Evolutionary conservation across 805 yeast genomes (phyloP).

Genomic region (Candida maltosa): DNA sequence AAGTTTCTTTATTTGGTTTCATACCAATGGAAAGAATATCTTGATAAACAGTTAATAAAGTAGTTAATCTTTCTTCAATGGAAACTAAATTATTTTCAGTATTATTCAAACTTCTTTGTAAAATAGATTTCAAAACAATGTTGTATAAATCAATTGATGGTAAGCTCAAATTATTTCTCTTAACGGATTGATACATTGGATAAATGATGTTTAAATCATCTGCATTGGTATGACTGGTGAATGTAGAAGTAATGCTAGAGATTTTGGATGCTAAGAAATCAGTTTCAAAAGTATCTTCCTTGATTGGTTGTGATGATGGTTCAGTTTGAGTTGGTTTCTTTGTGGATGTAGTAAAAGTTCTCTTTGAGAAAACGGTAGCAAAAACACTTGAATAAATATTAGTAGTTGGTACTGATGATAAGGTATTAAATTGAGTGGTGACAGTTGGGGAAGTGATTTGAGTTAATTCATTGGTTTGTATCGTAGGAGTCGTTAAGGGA

Average conservation of each 20-base stretch:
- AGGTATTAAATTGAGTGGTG: no score
- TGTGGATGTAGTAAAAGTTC: slow-evolving; percentile 5
- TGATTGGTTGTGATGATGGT: neutral
- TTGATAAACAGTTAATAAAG: slow-evolving; percentile 63
- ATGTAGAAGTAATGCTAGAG: slow-evolving; percentile 15
- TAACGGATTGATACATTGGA: slow-evolving; percentile 40
- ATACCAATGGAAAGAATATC: slow-evolving; percentile 45
- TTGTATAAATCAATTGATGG: slow-evolving; percentile 55
- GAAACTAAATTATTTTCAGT: slow-evolving; percentile 27
- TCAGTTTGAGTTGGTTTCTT: no score
- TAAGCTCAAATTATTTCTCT: slow-evolving; percentile 30
- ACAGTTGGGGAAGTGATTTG: no score
- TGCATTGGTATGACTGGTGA: slow-evolving; percentile 11
- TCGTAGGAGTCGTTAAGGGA: neutral
- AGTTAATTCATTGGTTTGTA: no score
- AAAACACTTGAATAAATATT: neutral
- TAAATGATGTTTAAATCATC: slow-evolving; percentile 31
- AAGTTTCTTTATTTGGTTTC: slow-evolving; percentile 57
- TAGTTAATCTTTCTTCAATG: slow-evolving; percentile 59
- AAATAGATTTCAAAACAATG: slow-evolving; percentile 52
- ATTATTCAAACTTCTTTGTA: slow-evolving; percentile 46
- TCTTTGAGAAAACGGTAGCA: slow-evolving; percentile 1
- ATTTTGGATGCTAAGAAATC: slow-evolving; percentile 17
- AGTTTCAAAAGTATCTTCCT: slow-evolving; percentile 7
- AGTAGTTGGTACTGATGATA: no score